Base-by-base conservation (phyloP, 352 stramenopile genomes). In the Albugo laibachii region DNA sequence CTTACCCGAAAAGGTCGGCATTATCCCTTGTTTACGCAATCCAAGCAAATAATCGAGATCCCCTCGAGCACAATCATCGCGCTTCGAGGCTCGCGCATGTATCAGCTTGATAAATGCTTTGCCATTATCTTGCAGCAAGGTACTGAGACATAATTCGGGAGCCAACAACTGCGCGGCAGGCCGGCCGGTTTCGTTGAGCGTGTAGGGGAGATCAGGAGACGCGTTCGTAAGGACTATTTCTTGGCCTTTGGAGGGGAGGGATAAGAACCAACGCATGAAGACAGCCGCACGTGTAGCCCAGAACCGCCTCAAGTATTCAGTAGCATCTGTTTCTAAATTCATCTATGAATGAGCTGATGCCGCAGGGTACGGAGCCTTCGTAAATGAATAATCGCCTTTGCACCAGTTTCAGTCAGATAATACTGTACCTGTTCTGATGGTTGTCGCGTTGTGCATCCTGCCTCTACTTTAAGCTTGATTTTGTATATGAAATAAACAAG, bases 201-300 rank as follows among this genome's bases (percentile, higher is more conserved):
- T 63, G 48, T 83, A 83, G 2, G 76, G 69, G 18, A 89, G 69
- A 55, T 89, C 76, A 10, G 76, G 76, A 34, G 67, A 74, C n/a
- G 76, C 76, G 46, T 86, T 89, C 52, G 71, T 73, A 41, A 86
- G 24, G 6, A 89, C 61, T 11, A 72, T 71, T 16, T 85, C 66
- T 49, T 89, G 76, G 0, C 76, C 76, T 1, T 71, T 62, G 43
- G 84, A 85, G 0, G 76, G 76, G 13, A 89, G 57, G 13, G 69
- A 55, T 20, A 89, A 53, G 60, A 89, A 86, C 76, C 76, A 89
- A 39, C 71, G 69, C 76, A 89, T 89, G 55, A 89, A 89, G 21
- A 58, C 50, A 1, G 73, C 80, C 24, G 69, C 73, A 66, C 86
- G 66, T 5, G 62, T 57, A 12, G 60, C 51, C 76, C 76, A 89